Conservation (phyloP, 2,329 filamentous ascomycete genomes). For the Aspergillus melleus region DNA sequence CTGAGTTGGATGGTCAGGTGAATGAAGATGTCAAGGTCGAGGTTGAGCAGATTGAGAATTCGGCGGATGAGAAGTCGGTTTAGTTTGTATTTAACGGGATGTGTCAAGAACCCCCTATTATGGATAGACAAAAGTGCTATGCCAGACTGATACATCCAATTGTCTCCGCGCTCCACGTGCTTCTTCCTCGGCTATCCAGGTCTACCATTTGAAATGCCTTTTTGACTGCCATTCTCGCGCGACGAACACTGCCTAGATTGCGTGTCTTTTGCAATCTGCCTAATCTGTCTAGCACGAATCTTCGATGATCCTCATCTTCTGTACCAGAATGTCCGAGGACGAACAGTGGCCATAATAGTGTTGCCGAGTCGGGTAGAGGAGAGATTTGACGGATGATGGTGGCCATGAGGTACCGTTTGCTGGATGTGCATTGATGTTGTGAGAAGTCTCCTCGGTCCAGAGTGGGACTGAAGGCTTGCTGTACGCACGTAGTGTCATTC, state of each 20-base stretch:
- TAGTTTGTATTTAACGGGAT: background rate
- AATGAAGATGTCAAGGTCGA: background rate
- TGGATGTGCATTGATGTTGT: constrained; percentile 3
- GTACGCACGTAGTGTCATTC: background rate
- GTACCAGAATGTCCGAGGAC: constrained; percentile 25
- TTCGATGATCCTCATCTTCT: constrained; percentile 26
- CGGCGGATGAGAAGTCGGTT: background rate
- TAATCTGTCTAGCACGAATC: constrained; percentile 32
- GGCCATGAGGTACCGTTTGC: constrained; percentile 11
- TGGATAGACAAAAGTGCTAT: background rate
- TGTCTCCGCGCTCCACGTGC: background rate
- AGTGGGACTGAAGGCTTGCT: background rate
- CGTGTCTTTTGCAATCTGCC: constrained; percentile 21
- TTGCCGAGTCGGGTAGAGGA: constrained; percentile 20
- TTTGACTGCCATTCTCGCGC: constrained; percentile 23
- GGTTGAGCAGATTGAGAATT: background rate
- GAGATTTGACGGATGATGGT: constrained; percentile 22
- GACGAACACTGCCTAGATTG: constrained; percentile 31
- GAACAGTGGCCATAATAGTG: constrained; percentile 26
- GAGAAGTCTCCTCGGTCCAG: constrained; percentile 4
- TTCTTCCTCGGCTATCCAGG: constrained; percentile 2
- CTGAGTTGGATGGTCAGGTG: background rate
- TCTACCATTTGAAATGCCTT: constrained; percentile 20
- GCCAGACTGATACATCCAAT: background rate
- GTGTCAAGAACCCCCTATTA: too few relatives aligned